Evolutionary conservation across 2,329 filamentous ascomycete genomes (phyloP).

Genomic region (Exophiala dermatitidis): DNA sequence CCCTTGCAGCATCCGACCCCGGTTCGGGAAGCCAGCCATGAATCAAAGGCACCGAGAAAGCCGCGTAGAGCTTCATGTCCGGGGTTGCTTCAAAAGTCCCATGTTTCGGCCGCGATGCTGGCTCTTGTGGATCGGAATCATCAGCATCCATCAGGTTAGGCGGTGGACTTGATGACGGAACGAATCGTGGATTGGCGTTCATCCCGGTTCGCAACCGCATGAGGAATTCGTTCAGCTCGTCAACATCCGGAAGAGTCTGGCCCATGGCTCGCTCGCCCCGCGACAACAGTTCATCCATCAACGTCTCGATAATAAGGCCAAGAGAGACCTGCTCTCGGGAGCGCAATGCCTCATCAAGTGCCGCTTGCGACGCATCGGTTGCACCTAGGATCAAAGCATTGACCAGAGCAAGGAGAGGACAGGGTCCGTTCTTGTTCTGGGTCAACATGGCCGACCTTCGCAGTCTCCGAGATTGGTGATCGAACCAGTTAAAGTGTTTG

Average conservation of each 20-base stretch:
- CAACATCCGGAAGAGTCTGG: constrained; percentile 69
- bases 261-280: constrained; percentile 52
- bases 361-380: constrained; percentile 57
- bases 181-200: constrained; percentile 92
- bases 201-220: constrained; percentile 88
- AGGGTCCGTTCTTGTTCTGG: constrained; percentile 91
- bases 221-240: constrained; percentile 80
- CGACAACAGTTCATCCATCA: constrained; percentile 90
- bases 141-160: constrained; percentile 34
- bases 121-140: constrained; percentile 21
- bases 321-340: constrained; percentile 83
- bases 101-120: constrained; percentile 31
- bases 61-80: constrained; percentile 86
- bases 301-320: constrained; percentile 73
- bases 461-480: constrained; percentile 55
- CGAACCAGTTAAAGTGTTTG: constrained; percentile 82
- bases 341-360: constrained; percentile 67
- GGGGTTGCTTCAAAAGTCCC: constrained; percentile 80
- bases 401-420: constrained; percentile 83
- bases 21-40: constrained; percentile 79
- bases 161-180: constrained; percentile 50
- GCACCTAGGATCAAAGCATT: constrained; percentile 86
- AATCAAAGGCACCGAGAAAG: constrained; percentile 79
- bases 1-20: constrained; percentile 58
- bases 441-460: constrained; percentile 79